A percentile compares a stretch with the other conserved stretches of the same genome.
These are phyloP conservation scores for Hypoxylon sp. DNA, from an alignment of 2,329 filamentous ascomycete species.

Conservation along the genomic window DNA sequence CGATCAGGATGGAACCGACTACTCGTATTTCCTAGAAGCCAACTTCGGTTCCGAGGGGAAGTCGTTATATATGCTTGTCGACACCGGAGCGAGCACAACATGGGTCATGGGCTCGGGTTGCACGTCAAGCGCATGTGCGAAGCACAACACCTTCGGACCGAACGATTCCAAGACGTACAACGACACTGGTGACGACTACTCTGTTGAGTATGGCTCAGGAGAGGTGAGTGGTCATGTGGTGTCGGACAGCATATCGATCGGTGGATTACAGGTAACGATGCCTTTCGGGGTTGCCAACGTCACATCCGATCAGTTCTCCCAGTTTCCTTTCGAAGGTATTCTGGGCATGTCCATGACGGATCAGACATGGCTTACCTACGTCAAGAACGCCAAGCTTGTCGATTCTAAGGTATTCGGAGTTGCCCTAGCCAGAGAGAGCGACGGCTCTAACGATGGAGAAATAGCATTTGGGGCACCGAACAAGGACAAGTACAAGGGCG, in stretches of 20 bases:
- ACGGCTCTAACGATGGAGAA: slow-evolving; percentile 75
- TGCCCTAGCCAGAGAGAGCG: slow-evolving; percentile 71
- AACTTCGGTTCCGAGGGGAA: slow-evolving; percentile 63
- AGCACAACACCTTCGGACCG: slow-evolving; percentile 75
- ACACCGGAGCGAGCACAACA: slow-evolving; percentile 75
- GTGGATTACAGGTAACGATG: slow-evolving; percentile 69
- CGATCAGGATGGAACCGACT: slow-evolving; percentile 71
- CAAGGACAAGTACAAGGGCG: slow-evolving; percentile 70
- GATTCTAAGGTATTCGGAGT: slow-evolving; percentile 74
- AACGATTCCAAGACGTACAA: slow-evolving; percentile 71
- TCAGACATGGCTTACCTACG: slow-evolving; percentile 72
- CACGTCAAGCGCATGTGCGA: slow-evolving; percentile 68
- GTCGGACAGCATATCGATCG: slow-evolving; percentile 72
- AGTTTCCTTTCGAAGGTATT: slow-evolving; percentile 89
- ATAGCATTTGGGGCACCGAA: slow-evolving; percentile 80
- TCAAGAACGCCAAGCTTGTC: slow-evolving; percentile 66
- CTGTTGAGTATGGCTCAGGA: slow-evolving; percentile 80
- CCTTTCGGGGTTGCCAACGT: slow-evolving; percentile 76
- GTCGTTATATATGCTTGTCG: slow-evolving; percentile 68
- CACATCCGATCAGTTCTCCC: slow-evolving; percentile 76
- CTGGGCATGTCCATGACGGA: slow-evolving; percentile 76
- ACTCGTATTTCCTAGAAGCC: slow-evolving; percentile 70
- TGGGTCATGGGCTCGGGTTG: slow-evolving; percentile 85
- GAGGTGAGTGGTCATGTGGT: slow-evolving; percentile 72
- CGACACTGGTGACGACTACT: slow-evolving; percentile 63